These are phyloP conservation scores for Gillenia trifoliata DNA, from an alignment of 306 rosid genomes.

Conservation along the genomic window DNA sequence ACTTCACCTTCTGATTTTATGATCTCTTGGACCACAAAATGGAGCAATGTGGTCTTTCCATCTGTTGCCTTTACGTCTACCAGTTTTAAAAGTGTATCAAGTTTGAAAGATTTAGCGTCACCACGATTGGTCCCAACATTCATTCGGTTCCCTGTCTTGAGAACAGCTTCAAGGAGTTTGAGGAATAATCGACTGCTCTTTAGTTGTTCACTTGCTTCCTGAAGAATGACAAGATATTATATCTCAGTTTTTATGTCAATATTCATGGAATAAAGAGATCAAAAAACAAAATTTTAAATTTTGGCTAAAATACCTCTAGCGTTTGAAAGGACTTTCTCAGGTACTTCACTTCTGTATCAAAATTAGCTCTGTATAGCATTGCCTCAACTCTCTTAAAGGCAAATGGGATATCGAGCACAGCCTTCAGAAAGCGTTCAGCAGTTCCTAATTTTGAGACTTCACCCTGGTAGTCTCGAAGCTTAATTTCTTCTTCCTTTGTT, in stretches of 20 bases:
- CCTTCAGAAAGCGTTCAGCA: constrained; percentile 92
- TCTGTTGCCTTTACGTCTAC: constrained; percentile 95
- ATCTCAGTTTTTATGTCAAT: constrained; percentile 22
- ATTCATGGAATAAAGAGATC: constrained; percentile 16
- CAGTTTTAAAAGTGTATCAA: constrained; percentile 85
- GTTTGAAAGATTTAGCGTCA: constrained; percentile 90
- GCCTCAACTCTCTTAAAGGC: constrained; percentile 97
- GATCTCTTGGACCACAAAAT: constrained; percentile 98
- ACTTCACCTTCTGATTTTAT: constrained; percentile 78
- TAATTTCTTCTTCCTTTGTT: constrained; percentile 96
- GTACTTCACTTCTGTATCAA: constrained; percentile 83
- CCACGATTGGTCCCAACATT: constrained; percentile 96
- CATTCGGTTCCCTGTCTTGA: constrained; percentile 97
- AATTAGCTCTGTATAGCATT: constrained; percentile 95
- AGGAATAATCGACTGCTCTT: constrained; percentile 86
- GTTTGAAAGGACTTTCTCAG: constrained; percentile 86
- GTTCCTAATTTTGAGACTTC: constrained; percentile 83
- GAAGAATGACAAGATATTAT: constrained; percentile 22
- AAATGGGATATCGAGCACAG: constrained; percentile 81
- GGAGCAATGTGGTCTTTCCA: constrained; percentile 93
- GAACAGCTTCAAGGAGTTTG: constrained; percentile 97
- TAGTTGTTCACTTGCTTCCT: constrained; percentile 89
- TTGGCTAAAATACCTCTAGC: constrained; percentile 54
- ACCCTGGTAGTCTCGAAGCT: constrained; percentile 66
- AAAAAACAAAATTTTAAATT: constrained; percentile 11